These are phyloP conservation scores for Arthroderma sp. DNA, from an alignment of 2,329 filamentous ascomycete species.

Conservation along the genomic window DNA sequence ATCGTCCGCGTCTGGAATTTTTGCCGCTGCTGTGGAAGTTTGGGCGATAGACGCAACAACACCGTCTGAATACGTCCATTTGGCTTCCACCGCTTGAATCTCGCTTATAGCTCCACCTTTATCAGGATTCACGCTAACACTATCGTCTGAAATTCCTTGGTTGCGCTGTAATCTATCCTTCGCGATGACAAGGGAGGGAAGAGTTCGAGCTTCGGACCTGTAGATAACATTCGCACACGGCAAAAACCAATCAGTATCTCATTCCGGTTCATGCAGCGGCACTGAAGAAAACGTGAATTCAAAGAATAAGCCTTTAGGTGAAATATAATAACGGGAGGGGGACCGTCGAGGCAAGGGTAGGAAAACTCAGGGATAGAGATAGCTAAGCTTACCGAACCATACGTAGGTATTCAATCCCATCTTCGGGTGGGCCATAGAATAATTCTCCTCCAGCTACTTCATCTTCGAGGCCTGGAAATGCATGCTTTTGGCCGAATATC, in stretches of 20 bases:
- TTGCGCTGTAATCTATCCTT: constrained; percentile 4
- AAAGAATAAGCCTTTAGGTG: too few relatives aligned
- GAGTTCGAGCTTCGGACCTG: constrained; percentile 13
- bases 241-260: too few relatives aligned
- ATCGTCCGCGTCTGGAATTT: constrained; percentile 21
- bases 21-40: constrained; percentile 19
- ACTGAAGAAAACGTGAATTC: too few relatives aligned
- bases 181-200: constrained; percentile 11
- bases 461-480: constrained; percentile 52
- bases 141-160: constrained; percentile 14
- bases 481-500: constrained; percentile 58
- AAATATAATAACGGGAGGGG: not conserved
- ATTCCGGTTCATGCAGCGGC: too few relatives aligned
- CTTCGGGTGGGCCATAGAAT: constrained; percentile 53
- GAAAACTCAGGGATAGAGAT: constrained; percentile 14
- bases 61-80: constrained; percentile 63
- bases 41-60: constrained; percentile 39
- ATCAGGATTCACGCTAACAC: constrained; percentile 18
- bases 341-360: not conserved
- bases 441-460: constrained; percentile 38
- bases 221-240: not conserved
- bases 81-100: constrained; percentile 7
- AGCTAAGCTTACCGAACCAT: constrained; percentile 49
- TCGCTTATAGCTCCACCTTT: not conserved
- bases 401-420: constrained; percentile 57